These are phyloP conservation scores for Suillus variegatus DNA, from an alignment of 768 basidiomycete genomes.

Conservation along the genomic window DNA sequence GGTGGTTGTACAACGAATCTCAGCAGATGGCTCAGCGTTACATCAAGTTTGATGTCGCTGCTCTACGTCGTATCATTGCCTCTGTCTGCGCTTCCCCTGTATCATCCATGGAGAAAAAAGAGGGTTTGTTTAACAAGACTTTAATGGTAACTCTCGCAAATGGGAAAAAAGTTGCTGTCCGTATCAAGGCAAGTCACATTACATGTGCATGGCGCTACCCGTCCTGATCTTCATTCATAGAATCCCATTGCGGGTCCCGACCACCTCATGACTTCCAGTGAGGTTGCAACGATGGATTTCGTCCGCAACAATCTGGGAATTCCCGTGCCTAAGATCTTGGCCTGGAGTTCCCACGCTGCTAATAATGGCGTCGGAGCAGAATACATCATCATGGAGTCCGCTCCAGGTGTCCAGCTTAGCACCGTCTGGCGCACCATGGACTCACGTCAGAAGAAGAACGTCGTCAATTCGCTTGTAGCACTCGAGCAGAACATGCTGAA, in stretches of 20 bases:
- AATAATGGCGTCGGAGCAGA: slow-evolving; percentile 29
- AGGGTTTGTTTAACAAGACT: slow-evolving; percentile 17
- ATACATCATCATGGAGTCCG: slow-evolving; percentile 37
- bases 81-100: slow-evolving; percentile 15
- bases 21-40: slow-evolving; percentile 19
- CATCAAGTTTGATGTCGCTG: slow-evolving; percentile 19
- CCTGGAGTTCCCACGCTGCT: slow-evolving; percentile 27
- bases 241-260: slow-evolving; percentile 29
- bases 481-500: slow-evolving; percentile 25
- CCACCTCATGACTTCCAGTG: slow-evolving; percentile 33
- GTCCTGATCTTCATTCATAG: slow-evolving; percentile 6
- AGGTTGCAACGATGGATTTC: slow-evolving; percentile 38
- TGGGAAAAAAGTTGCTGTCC: slow-evolving; percentile 12
- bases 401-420: slow-evolving; percentile 25
- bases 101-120: slow-evolving; percentile 19
- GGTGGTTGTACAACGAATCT: slow-evolving; percentile 32
- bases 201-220: background rate
- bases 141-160: slow-evolving; percentile 15
- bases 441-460: slow-evolving; percentile 14
- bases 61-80: slow-evolving; percentile 17
- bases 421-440: slow-evolving; percentile 23
- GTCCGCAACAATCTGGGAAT: slow-evolving; percentile 26
- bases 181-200: slow-evolving; percentile 15
- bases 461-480: slow-evolving; percentile 20
- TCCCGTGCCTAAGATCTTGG: slow-evolving; percentile 30